Base-by-base conservation (phyloP, 176 grass and related monocot genomes). In the Bothriochloa decipiens region DNA sequence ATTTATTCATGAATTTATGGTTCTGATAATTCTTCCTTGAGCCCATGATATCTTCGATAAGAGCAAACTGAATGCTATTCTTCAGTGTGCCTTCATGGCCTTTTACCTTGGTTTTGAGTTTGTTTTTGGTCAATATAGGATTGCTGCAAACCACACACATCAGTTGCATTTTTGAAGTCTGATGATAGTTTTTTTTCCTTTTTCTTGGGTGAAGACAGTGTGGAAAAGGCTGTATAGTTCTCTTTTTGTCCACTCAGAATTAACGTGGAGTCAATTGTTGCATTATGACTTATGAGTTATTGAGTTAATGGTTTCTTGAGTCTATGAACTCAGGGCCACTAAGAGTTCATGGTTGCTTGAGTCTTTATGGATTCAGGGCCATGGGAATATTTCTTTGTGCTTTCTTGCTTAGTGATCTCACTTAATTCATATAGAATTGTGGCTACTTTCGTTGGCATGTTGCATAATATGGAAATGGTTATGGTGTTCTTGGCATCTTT, bases 141-240 rank as follows among this genome's bases (percentile, higher is more conserved):
- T 11, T 84, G 18, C 28, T 4, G 17, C 37, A 61, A 64, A 25
- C 50, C 37, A 22, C 61, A 68, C 11, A 75, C 3, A 26, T 74
- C 43, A 13, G 68, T 42, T 70, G 50, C 15, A 49, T 68, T 69
- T 88, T 85, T 58, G 15, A 50, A 18, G 2, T 65, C 67, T 62
- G 12, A 42, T 50, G 27, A 26, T 79, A 26, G 78, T 81, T 28
- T 36, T 40, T 84, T 28, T 20, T 40, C 8, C 35, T 50, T 49
- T 80, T 39, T 25, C 80, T 84, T 74, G 37, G 20, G 46, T 68
- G 26, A 80, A 68, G 36, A 78, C 65, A 47, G 13, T 36, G 33
- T 65, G 42, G 25, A 11, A n/a, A 78, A 83, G 23, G 66, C 33
- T 75, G 11, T 36, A 15, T 39, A 22, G 39, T 47, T 46, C 22